Base-by-base conservation (phyloP, 2,329 filamentous ascomycete genomes). In the Venturiaceae sp. region DNA sequence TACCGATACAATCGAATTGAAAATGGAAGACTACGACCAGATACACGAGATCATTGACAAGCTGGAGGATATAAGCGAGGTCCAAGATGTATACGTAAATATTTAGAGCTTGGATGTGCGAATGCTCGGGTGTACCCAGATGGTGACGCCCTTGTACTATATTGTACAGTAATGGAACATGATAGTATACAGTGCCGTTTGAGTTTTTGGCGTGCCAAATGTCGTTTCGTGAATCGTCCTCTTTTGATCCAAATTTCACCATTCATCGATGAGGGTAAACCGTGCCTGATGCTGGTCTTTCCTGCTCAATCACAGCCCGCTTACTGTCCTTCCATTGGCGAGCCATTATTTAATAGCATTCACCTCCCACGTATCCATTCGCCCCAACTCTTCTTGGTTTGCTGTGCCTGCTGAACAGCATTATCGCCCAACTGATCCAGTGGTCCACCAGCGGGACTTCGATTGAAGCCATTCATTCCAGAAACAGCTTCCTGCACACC, bases 1-100 rank as follows among this genome's bases (percentile, higher is more conserved):
- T 61, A 83, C 86, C 66, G 91, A 96, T 62, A 92, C 88, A 0
- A 83, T 82, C 68, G 82, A 88, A 19, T 75, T 79, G 14, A 76
- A 80, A 13, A 77, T 41, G 32, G 50, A 47, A 14, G 58, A 19
- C 14, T 28, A 61, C 26, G 36, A 59, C 13, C 44, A n/a, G 3
- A 50, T 50, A 5, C 44, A n/a, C 21, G 55, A 37, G 57, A 23
- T 36, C 34, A 44, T 60, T 21, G 47, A 60, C 3, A 55, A 60
- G 59, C 16, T 60, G n/a, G 41, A 50, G 37, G 53, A 59, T 8
- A 55, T 44, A 14, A 33, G 16, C 28, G 58, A 33, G 13, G 58
- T 59, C 3, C 50, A 56, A 53, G 36, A 47, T 9, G 53, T 59
- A 11, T 59, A 56, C 26, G 19, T 56, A n/a, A 59, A 59, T 34